These are phyloP conservation scores for Lyophyllum semitale DNA, from an alignment of 768 basidiomycete species.

Conservation along the genomic window DNA sequence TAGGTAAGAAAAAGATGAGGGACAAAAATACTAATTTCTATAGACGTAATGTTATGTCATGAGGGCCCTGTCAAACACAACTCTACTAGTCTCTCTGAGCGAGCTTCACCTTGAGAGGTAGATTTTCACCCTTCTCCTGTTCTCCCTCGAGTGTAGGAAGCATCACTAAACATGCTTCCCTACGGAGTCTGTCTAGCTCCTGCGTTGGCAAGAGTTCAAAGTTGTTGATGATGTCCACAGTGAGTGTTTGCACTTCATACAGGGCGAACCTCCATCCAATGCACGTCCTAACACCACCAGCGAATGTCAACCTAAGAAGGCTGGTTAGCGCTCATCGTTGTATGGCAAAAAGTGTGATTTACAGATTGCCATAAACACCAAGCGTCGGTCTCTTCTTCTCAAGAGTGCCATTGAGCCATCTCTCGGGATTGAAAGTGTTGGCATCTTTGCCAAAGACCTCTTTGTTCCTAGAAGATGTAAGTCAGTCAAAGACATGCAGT, in stretches of 20 bases:
- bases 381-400: slow-evolving; percentile 41
- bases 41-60: slow-evolving; percentile 4
- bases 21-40: not conserved
- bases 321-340: not conserved
- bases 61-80: not conserved
- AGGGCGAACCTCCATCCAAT: slow-evolving; percentile 56
- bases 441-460: slow-evolving; percentile 62
- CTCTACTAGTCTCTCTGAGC: slow-evolving; percentile 36
- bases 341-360: slow-evolving; percentile 11
- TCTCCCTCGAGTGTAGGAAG: slow-evolving; percentile 48
- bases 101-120: slow-evolving; percentile 41
- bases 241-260: slow-evolving; percentile 57
- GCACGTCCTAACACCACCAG: slow-evolving; percentile 47
- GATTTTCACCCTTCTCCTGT: slow-evolving; percentile 42
- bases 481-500: not conserved
- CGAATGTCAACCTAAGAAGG: slow-evolving; percentile 42
- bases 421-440: slow-evolving; percentile 51
- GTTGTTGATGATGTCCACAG: slow-evolving; percentile 59
- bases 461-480: slow-evolving; percentile 34
- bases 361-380: slow-evolving; percentile 53
- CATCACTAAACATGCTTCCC: slow-evolving; percentile 51
- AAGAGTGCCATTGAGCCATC: slow-evolving; percentile 47
- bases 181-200: slow-evolving; percentile 39
- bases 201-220: slow-evolving; percentile 54
- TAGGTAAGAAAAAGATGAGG: slow-evolving; percentile 1